Conservation (phyloP, 106 monocot species). For the Dioscorea zingiberensis region DNA sequence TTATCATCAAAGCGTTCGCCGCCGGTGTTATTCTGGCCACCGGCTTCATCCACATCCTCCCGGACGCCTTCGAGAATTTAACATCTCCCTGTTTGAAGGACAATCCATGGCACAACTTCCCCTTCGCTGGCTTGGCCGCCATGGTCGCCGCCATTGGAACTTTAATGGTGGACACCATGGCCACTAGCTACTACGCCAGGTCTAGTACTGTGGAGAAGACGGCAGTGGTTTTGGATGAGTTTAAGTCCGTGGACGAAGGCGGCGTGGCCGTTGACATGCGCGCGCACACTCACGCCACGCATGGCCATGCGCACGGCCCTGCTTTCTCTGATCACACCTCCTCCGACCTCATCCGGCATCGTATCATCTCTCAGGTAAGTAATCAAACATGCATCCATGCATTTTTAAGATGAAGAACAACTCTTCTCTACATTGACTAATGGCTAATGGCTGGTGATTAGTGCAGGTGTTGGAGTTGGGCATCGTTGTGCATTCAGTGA, state of each 20-base stretch:
- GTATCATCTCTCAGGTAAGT: conserved; percentile 20
- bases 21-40: conserved; percentile 19
- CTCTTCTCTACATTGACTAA: too few species aligned
- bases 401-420: too few species aligned
- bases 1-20: conserved; percentile 15
- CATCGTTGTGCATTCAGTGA: conserved; percentile 28
- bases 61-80: conserved; percentile 17
- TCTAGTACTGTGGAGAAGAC: background rate
- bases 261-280: too few species aligned
- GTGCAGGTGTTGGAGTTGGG: conserved; percentile 35
- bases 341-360: conserved; percentile 8
- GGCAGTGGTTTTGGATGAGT: background rate
- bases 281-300: conserved; percentile 15
- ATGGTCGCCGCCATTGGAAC: conserved; percentile 22
- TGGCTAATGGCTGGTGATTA: too few species aligned
- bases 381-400: too few species aligned
- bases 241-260: background rate
- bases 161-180: conserved; percentile 12
- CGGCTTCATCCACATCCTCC: conserved; percentile 17
- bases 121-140: conserved; percentile 21
- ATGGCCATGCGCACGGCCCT: conserved; percentile 10
- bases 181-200: conserved; percentile 12
- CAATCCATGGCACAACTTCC: conserved; percentile 20
- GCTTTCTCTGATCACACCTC: background rate
- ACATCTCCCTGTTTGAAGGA: conserved; percentile 11